These are phyloP conservation scores for Pogostemon cablin DNA, from an alignment of 257 asterid genomes.

Conservation along the genomic window DNA sequence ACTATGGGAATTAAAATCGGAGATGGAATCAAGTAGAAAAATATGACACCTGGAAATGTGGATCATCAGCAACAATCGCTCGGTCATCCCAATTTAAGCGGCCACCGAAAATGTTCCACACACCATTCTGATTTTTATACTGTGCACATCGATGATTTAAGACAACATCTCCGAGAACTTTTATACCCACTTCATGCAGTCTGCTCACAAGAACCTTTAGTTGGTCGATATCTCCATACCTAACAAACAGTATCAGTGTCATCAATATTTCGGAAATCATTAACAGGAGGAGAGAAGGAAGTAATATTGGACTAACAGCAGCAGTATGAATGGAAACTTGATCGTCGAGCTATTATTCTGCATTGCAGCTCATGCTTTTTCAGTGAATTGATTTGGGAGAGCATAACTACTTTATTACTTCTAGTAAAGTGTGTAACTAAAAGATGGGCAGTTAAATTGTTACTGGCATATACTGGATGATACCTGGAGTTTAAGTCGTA, in stretches of 20 bases:
- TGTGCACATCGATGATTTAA: slow-evolving; percentile 95
- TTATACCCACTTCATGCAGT: slow-evolving; percentile 74
- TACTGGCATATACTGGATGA: slow-evolving; percentile 6
- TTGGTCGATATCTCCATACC: slow-evolving; percentile 85
- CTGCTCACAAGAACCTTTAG: slow-evolving; percentile 68
- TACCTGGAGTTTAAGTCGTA: slow-evolving; percentile 96
- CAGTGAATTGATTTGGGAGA: slow-evolving; percentile 16
- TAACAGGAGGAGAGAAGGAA: slow-evolving; percentile 3
- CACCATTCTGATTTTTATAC: slow-evolving; percentile 69
- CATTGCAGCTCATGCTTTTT: slow-evolving; percentile 25
- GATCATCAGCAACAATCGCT: slow-evolving; percentile 97
- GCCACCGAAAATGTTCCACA: slow-evolving; percentile 98
- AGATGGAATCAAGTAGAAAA: slow-evolving; percentile 24
- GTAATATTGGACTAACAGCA: neutral
- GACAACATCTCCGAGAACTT: slow-evolving; percentile 91
- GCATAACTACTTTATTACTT: neutral
- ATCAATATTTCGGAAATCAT: slow-evolving; percentile 26
- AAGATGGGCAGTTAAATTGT: neutral
- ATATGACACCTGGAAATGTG: slow-evolving; percentile 87
- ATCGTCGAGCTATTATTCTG: neutral
- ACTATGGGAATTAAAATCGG: neutral
- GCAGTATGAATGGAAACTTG: neutral
- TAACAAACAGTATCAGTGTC: slow-evolving; percentile 33
- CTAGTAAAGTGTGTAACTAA: neutral
- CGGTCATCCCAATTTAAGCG: slow-evolving; percentile 95